phyloP scores from a whole-genome alignment of 345 rosid genomes.

The Melaleuca alternifolia region DNA sequence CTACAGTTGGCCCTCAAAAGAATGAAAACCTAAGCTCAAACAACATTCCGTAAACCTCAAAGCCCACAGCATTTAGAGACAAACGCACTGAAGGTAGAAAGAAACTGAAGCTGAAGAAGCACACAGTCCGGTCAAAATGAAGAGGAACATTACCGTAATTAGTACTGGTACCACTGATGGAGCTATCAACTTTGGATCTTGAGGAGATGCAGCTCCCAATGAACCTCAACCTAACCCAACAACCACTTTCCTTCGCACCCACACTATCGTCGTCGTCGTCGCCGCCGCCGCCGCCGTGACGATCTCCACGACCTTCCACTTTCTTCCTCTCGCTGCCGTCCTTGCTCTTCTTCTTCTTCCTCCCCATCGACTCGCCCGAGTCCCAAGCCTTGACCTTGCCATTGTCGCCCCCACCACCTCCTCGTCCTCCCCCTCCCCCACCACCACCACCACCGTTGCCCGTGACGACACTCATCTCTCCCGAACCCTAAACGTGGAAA shows the following conservation, averaged over 20 bases:
- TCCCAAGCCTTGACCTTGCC: constrained; percentile 36
- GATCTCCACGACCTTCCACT: constrained; percentile 13
- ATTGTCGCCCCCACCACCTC: constrained; percentile 21
- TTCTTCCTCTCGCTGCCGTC: constrained; percentile 8
- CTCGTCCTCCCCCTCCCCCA: constrained; percentile 12
- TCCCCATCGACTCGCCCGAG: constrained; percentile 27
- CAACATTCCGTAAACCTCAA: background rate
- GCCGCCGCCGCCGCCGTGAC: background rate
- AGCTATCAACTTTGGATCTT: constrained; percentile 71
- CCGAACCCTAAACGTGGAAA: background rate
- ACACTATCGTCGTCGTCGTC: constrained; percentile 18
- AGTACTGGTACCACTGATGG: constrained; percentile 41
- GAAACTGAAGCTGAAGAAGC: background rate
- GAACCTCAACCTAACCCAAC: constrained; percentile 60
- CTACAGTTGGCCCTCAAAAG: background rate
- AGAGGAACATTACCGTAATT: constrained; percentile 23
- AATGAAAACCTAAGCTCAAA: background rate
- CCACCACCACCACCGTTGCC: constrained; percentile 11
- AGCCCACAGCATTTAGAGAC: background rate
- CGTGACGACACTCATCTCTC: background rate
- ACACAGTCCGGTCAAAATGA: background rate
- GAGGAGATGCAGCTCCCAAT: constrained; percentile 57
- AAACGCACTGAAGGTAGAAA: background rate
- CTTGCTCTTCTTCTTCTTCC: constrained; percentile 30
- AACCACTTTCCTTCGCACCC: constrained; percentile 37